Evolutionary conservation across 345 rosid genomes (phyloP), one percentile per base, ranked within the genome.

Genomic region (Pugionium cornutum): DNA sequence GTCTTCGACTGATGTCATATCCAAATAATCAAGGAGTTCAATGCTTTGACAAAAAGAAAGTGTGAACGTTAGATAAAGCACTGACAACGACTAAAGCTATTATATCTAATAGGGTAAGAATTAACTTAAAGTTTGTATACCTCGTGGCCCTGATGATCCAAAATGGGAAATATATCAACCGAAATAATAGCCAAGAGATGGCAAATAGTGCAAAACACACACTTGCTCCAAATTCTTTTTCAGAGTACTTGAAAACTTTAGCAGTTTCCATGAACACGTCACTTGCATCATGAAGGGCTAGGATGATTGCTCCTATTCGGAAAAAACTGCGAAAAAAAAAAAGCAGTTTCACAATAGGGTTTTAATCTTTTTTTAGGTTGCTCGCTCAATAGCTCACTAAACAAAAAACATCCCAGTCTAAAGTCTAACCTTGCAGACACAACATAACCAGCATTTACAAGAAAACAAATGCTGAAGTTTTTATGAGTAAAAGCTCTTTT

Each of bases 261-360:
- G 98, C 92, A 42, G 86, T 86, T 81, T 92, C 95, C 76, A 89
- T 35, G 70, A 92, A 86, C 18, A 89, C 81, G 48, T 89, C 98
- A 70, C 92, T 85, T 18, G 80, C 95, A 73, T 92, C 96, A 68
- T 89, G 98, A 60, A 89, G 74, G 49, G 96, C 95, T 33, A 89
- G 84, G 72, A 85, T 69, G 58, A 92, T 78, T 18, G 91, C 58
- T 43, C 95, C 98, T 51, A 89, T 82, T 43, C 77, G 84, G 70
- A 87, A 87, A 75, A 89, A 85, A 5, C 96, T 89, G 83, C 11
- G 68, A 33, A 73, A 28, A 8, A 46, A 45, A 25, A 32, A 67
- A 37, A 35, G 7, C 44, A 67, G 39, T 28, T 34, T 1, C 33
- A 6, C 18, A 18, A 18, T 18, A 18, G 18, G 18, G 18, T 18